A percentile compares a stretch with the other conserved stretches of the same genome.
Evolutionary conservation across 78 protist genomes (phyloP).

Genomic region (Dictyostelium intermedium): DNA sequence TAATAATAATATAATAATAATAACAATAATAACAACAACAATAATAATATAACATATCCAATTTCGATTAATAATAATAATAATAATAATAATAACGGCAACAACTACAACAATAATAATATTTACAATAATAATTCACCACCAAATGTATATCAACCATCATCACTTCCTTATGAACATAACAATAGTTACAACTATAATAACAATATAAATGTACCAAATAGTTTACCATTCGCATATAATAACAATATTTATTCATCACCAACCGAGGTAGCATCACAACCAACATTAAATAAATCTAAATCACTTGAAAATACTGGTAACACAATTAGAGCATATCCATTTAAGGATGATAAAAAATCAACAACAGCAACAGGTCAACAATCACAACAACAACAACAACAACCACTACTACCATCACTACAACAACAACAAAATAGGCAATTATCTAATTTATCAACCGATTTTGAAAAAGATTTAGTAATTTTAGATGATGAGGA

Average conservation of each 20-base stretch:
- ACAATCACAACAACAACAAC: neutral
- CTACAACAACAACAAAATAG: neutral
- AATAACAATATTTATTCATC: neutral
- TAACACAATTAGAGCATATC: conserved; percentile 9
- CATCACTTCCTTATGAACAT: neutral
- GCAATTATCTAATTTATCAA: neutral
- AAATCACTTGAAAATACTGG: conserved; percentile 21
- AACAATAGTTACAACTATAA: neutral
- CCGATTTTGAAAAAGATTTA: conserved; percentile 68
- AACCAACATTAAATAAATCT: conserved; percentile 7
- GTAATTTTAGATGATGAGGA: conserved; percentile 67
- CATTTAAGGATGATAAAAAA: conserved; percentile 9
- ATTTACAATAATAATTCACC: neutral
- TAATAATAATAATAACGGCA: neutral
- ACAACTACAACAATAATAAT: neutral
- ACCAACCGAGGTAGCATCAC: neutral
- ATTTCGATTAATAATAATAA: neutral
- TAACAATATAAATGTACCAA: neutral
- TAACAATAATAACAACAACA: neutral
- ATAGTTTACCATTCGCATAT: neutral
- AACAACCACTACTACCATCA: neutral
- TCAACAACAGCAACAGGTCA: neutral
- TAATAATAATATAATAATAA: neutral
- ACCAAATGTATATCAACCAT: neutral
- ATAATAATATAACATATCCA: conserved; percentile 9